Conservation (phyloP, 352 stramenopile genomes). For the Pilasporangium apinafurcum region DNA sequence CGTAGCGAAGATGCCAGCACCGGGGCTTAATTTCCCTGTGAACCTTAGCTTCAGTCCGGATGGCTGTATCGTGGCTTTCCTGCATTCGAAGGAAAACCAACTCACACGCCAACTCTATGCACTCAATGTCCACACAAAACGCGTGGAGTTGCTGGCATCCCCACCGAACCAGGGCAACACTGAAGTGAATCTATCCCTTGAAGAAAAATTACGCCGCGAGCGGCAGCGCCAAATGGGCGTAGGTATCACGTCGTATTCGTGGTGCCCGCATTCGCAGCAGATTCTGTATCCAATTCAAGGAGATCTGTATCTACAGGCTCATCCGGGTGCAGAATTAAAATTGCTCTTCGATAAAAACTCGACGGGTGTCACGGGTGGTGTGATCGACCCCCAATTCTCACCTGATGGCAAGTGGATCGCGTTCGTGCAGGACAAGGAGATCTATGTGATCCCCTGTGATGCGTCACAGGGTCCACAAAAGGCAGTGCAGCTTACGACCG, state of each 20-base stretch:
- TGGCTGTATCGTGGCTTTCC: conserved; percentile 75
- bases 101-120: conserved; percentile 84
- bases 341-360: conserved; percentile 87
- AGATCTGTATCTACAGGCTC: conserved; percentile 92
- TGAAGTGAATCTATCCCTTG: conserved; percentile 80
- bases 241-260: conserved; percentile 91
- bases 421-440: conserved; percentile 92
- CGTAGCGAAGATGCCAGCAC: conserved; percentile 83
- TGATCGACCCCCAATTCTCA: conserved; percentile 92
- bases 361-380: conserved; percentile 56
- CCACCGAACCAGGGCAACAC: conserved; percentile 77
- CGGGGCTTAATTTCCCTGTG: conserved; percentile 69
- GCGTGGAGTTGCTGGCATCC: conserved; percentile 54
- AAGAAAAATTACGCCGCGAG: conserved; percentile 90
- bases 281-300: conserved; percentile 90
- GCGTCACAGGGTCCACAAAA: conserved; percentile 25
- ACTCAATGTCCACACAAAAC: conserved; percentile 52
- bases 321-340: conserved; percentile 49
- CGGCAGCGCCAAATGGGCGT: conserved; percentile 87
- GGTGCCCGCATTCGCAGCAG: conserved; percentile 53
- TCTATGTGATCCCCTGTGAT: conserved; percentile 86
- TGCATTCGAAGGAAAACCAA: conserved; percentile 75
- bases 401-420: conserved; percentile 90
- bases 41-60: conserved; percentile 85
- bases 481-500: conserved; percentile 67